These are phyloP conservation scores for Ananas comosus DNA, from an alignment of 176 grass and related monocot genomes.

Conservation along the genomic window DNA sequence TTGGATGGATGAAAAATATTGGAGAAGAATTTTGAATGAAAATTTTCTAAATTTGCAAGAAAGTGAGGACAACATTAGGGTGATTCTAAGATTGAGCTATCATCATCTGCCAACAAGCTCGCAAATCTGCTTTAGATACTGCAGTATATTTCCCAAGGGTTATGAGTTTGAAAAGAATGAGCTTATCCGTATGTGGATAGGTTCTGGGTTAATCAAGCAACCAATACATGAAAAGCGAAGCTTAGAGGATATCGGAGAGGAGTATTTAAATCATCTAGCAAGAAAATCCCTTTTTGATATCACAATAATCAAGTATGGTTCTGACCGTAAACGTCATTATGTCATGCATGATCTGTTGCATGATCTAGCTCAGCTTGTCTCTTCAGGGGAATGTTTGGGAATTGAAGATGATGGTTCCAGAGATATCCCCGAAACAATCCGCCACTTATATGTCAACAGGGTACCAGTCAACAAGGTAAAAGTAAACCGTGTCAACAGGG, in stretches of 20 bases:
- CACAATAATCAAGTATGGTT: background rate
- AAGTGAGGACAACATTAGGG: conserved; percentile 11
- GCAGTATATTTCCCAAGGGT: too few species aligned
- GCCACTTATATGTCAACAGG: conserved; percentile 23
- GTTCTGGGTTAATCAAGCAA: too few species aligned
- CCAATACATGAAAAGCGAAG: too few species aligned
- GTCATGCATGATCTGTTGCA: conserved; percentile 29
- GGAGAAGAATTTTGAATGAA: conserved; percentile 22
- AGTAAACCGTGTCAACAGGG: background rate
- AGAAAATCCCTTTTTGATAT: conserved; percentile 20
- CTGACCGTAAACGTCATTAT: background rate
- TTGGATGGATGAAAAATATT: conserved; percentile 1
- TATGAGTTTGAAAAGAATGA: too few species aligned
- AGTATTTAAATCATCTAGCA: background rate
- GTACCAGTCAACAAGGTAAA: too few species aligned
- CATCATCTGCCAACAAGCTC: conserved; percentile 13
- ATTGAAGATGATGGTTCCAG: background rate
- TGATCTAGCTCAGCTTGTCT: conserved; percentile 17
- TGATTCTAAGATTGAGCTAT: conserved; percentile 29
- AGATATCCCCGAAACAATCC: conserved; percentile 5
- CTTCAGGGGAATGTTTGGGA: conserved; percentile 18
- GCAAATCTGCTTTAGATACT: background rate
- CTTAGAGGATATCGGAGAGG: background rate
- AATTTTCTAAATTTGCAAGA: conserved; percentile 13
- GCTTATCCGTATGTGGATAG: too few species aligned